phyloP scores from a whole-genome alignment of 1,284 basidiomycete genomes.

The Ustilago tritici region DNA sequence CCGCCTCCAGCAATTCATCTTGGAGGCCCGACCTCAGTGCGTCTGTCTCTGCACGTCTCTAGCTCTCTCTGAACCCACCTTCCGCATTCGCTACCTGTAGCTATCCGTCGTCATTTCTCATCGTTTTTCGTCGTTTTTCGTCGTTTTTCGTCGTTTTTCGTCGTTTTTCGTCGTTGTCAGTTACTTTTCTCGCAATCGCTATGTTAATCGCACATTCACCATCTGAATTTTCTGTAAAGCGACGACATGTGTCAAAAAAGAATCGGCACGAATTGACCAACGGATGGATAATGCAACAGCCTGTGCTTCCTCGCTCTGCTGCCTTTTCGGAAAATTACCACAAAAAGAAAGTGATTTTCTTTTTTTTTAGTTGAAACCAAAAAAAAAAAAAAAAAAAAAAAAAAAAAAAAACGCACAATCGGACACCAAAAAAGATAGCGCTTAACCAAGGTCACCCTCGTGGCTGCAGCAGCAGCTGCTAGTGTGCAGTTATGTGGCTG shows the following conservation, averaged over 20 bases:
- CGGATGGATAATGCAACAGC: neutral
- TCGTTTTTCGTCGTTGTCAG: neutral
- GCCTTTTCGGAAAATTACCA: neutral
- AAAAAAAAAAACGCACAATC: neutral
- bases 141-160: no score
- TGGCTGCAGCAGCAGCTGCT: neutral
- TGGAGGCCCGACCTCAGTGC: neutral
- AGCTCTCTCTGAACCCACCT: neutral
- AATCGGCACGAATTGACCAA: neutral
- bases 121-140: no score
- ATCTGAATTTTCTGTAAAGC: neutral
- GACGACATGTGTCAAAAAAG: neutral
- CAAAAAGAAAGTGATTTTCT: neutral
- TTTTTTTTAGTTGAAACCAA: slow-evolving; percentile 1
- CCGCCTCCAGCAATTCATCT: neutral
- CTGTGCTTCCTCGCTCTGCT: neutral
- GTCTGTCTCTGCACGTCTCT: slow-evolving; percentile 26
- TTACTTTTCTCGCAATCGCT: neutral
- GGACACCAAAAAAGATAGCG: neutral
- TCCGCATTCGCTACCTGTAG: neutral
- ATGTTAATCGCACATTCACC: slow-evolving; percentile 1
- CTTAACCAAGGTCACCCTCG: neutral
- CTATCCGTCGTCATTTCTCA: no score
- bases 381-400: no score
- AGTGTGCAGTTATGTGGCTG: neutral